phyloP scores from a whole-genome alignment of 345 rosid genomes.

The Camelina hispida region DNA sequence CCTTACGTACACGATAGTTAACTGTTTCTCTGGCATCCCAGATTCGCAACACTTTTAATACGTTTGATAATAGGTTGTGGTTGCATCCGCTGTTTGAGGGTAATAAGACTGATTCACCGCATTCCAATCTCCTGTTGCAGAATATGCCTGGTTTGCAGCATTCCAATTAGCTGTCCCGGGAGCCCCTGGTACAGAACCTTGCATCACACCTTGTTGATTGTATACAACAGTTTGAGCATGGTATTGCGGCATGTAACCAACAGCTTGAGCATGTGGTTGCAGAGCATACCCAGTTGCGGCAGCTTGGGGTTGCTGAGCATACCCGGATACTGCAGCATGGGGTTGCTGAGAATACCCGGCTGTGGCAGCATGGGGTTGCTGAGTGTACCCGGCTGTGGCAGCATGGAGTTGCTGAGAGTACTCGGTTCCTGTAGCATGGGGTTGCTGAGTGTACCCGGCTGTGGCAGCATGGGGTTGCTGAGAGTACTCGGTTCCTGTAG shows the following conservation, averaged over 20 bases:
- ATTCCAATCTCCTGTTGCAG: conserved; percentile 39
- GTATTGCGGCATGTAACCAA: conserved; percentile 26
- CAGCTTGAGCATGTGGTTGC: conserved; percentile 30
- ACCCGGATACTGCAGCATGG: conserved; percentile 5
- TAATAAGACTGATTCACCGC: conserved; percentile 36
- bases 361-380: conserved; percentile 5
- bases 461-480: conserved; percentile 14
- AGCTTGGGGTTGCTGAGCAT: conserved; percentile 8
- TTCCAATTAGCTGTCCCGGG: conserved; percentile 31
- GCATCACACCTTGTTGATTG: conserved; percentile 30
- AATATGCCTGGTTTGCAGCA: conserved; percentile 40
- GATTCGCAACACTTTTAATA: conserved; percentile 23
- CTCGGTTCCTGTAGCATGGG: not conserved
- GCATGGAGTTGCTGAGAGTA: conserved; percentile 18
- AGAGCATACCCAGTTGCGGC: not conserved
- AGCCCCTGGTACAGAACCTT: conserved; percentile 32
- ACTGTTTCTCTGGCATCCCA: conserved; percentile 11
- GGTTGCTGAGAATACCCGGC: not conserved
- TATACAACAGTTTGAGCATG: conserved; percentile 23
- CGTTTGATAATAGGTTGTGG: conserved; percentile 36
- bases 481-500: conserved; percentile 5
- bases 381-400: conserved; percentile 7
- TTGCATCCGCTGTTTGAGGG: conserved; percentile 34
- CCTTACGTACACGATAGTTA: conserved; percentile 21
- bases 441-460: conserved; percentile 19